Evolutionary conservation across 2,329 filamentous ascomycete species (phyloP), one percentile per base, ranked within the genome.

Genomic region (Ceratocystis ficicola): DNA sequence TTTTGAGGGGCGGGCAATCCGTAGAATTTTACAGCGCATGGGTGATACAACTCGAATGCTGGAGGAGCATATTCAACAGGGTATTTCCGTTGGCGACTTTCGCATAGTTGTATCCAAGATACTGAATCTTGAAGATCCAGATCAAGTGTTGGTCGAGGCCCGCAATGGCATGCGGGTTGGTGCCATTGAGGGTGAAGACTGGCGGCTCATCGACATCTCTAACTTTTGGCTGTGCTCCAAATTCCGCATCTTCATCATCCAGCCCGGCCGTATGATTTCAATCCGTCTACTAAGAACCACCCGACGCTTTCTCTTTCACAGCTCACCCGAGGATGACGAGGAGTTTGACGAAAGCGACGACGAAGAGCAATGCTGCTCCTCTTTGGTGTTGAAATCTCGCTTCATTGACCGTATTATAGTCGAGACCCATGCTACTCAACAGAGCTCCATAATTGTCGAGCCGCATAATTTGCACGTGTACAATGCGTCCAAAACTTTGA

Each of bases 111-210:
- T 68, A 5, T 64, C 66, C 3, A 50, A 44, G 5, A 41, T 63
- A 2, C 62, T 68, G 12, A 28, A 30, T n/a, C 55, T 68, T 22
- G 61, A 65, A 15, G 66, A 68, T 46, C 3, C 66, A 28, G 66
- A 68, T 55, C 30, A 44, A 12, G 36, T 68, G 20, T 30, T 65
- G 22, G 48, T 68, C 10, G 66, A 68, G 32, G 66, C 66, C 5
- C 17, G 36, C n/a, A 68, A 68, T 44, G 66, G 66, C 17, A 63
- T 68, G 30, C 64, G 63, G 3, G 44, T 62, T 22, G 66, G 66
- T 6, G 48, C 66, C 1, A 63, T 68, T 60, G 66, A 65, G 20
- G 66, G 66, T 3, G 52, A 65, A 10, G 66, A 68, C 22, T 68
- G 66, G 66, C 44, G 60, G 20, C 32, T 68, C 28, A 44, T 32